A percentile compares a stretch with the other conserved stretches of the same genome.
Conservation (phyloP, 768 basidiomycete species). For the Lentinula raphanica region DNA sequence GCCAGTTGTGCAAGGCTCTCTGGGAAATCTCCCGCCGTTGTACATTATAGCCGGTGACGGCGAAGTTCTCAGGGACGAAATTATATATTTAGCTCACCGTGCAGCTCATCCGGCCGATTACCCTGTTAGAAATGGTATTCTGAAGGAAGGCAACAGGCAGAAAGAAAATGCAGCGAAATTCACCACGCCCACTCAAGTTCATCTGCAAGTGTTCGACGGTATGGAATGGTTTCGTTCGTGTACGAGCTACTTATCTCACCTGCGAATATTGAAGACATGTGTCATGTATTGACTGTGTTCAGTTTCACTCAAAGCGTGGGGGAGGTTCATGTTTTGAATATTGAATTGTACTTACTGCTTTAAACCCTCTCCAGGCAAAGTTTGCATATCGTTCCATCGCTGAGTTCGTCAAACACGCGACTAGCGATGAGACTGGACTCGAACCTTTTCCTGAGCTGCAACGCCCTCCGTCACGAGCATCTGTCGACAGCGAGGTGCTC, state of each 20-base stretch:
- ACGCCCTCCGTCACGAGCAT: constrained; percentile 21
- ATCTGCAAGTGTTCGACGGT: constrained; percentile 75
- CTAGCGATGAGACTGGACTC: constrained; percentile 29
- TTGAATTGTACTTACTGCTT: too few relatives aligned
- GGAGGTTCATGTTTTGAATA: too few relatives aligned
- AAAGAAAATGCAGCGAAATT: constrained; percentile 46
- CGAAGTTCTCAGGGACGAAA: constrained; percentile 75
- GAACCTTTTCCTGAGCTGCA: constrained; percentile 43
- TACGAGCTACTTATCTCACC: not conserved
- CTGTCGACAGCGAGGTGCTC: constrained; percentile 15
- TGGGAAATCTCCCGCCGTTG: constrained; percentile 73
- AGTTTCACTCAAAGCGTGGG: constrained; percentile 56
- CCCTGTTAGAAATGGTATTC: constrained; percentile 51
- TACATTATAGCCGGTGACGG: constrained; percentile 70
- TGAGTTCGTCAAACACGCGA: constrained; percentile 52
- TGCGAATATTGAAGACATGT: constrained; percentile 44
- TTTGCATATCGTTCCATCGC: constrained; percentile 57
- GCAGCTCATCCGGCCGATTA: constrained; percentile 68
- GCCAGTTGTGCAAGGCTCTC: constrained; percentile 63
- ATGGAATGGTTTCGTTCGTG: constrained; percentile 12
- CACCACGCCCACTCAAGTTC: constrained; percentile 54
- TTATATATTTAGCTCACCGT: constrained; percentile 73
- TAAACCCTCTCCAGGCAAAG: constrained; percentile 37
- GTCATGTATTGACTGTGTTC: constrained; percentile 71
- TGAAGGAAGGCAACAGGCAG: constrained; percentile 41